A percentile compares a stretch with the other conserved stretches of the same genome.
These are phyloP conservation scores for Serpula lacrymans DNA, from an alignment of 768 basidiomycete genomes.

Conservation along the genomic window DNA sequence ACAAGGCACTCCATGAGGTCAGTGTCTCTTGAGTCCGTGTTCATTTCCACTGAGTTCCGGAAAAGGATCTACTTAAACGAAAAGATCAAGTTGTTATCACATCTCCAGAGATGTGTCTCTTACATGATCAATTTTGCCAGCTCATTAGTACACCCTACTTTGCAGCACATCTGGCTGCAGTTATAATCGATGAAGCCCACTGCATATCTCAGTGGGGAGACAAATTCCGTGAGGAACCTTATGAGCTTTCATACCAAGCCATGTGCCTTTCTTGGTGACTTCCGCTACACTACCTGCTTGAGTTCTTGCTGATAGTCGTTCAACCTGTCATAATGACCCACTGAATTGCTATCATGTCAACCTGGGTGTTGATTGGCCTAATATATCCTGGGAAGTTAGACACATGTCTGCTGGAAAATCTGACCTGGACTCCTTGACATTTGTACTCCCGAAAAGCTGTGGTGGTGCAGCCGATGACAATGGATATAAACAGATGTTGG, in stretches of 20 bases:
- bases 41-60: too few relatives aligned
- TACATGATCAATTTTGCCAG: constrained; percentile 26
- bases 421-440: background rate
- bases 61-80: too few relatives aligned
- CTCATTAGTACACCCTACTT: constrained; percentile 14
- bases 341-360: constrained; percentile 1
- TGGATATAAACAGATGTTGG: background rate
- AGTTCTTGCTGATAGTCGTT: too few relatives aligned
- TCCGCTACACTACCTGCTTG: too few relatives aligned
- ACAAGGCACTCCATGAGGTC: constrained; percentile 6
- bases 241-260: too few relatives aligned
- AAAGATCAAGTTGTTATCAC: constrained; percentile 27
- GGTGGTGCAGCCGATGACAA: background rate
- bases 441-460: constrained; percentile 1
- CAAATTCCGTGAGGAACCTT: background rate
- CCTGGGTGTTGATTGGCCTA: constrained; percentile 1
- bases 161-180: background rate
- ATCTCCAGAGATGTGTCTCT: constrained; percentile 38
- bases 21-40: too few relatives aligned
- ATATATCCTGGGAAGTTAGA: constrained; percentile 3
- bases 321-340: too few relatives aligned
- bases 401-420: constrained; percentile 1
- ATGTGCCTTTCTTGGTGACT: too few relatives aligned
- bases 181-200: constrained; percentile 15
- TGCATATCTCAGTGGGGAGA: constrained; percentile 11